Evolutionary conservation across 257 asterid species (phyloP), one percentile per base, ranked within the genome.

Genomic region (Anisodus tanguticus): DNA sequence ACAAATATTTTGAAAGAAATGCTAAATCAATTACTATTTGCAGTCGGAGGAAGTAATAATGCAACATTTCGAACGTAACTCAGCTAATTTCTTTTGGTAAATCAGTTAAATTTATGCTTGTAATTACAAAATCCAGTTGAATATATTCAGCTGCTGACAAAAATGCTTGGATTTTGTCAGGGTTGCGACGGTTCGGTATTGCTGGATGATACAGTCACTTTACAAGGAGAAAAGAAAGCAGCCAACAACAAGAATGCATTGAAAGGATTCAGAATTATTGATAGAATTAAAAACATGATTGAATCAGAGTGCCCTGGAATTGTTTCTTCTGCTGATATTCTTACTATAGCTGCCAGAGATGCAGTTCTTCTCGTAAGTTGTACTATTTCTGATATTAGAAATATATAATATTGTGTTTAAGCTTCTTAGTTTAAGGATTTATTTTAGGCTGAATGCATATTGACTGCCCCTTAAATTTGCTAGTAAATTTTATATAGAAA

Each of bases 281-380:
- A 95, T 83, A 88, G 87, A 85, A 91, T 95, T 66, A 95, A 95
- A 86, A 94, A 91, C 88, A 54, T 83, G 84, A 88, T 94, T 8
- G 98, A 95, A 80, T 95, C 98, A 0, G 97, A 95, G 85, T 95
- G 99, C 86, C 99, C 97, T 0, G 95, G 86, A 82, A 86, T 41
- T 0, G 99, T 95, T 45, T 94, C 98, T 80, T 95, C 98, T 89
- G 95, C 98, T 53, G 99, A 95, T 83, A 91, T 94, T 87, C 96
- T 95, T 80, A 94, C 98, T 2, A 16, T 95, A 90, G 98, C 97
- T n/a, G 97, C 99, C 41, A 94, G 97, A 88, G 98, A 95, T 91
- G 98, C 97, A 57, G 94, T 90, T 83, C 64, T 91, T 83, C 85
- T 94, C 92, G 98, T 95, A 94, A 41, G 31, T 79, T n/a, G n/a